phyloP scores from a whole-genome alignment of 345 rosid genomes.

The Sapria himalayana region DNA sequence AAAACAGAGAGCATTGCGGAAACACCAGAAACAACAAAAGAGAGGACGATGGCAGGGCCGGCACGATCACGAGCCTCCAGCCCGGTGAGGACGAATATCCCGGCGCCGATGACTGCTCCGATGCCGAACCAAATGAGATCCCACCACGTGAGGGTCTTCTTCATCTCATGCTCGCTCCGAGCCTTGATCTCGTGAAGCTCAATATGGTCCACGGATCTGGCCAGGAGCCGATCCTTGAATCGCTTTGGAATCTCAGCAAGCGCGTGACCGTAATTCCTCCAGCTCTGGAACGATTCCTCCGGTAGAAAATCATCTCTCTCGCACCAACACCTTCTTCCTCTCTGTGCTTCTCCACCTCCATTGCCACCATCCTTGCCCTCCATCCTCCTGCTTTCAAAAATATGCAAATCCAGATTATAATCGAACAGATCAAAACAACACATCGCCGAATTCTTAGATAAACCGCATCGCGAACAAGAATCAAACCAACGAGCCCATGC shows the following conservation, averaged over 20 bases:
- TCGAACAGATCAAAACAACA: no score
- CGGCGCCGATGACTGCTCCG: constrained; percentile 80
- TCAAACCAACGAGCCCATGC: no score
- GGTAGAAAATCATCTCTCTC: constrained; percentile 58
- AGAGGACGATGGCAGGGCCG: constrained; percentile 76
- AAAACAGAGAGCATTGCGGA: constrained; percentile 93
- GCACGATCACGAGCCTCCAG: constrained; percentile 25
- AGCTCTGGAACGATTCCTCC: constrained; percentile 57
- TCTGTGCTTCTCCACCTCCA: constrained; percentile 15
- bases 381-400: not conserved
- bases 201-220: constrained; percentile 46
- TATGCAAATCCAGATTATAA: no score
- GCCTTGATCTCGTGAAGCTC: constrained; percentile 71
- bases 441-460: no score
- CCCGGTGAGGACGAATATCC: constrained; percentile 82
- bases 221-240: constrained; percentile 31
- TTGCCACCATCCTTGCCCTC: not conserved
- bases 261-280: constrained; percentile 37
- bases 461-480: no score
- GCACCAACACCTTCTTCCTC: constrained; percentile 56
- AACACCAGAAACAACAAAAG: constrained; percentile 62
- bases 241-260: constrained; percentile 38
- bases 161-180: constrained; percentile 68
- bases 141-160: constrained; percentile 77
- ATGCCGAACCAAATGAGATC: constrained; percentile 91